A percentile compares a stretch with the other conserved stretches of the same genome.
phyloP scores from a whole-genome alignment of 2,329 filamentous ascomycete species.

The Aspergillus pseudoviridinutans region DNA sequence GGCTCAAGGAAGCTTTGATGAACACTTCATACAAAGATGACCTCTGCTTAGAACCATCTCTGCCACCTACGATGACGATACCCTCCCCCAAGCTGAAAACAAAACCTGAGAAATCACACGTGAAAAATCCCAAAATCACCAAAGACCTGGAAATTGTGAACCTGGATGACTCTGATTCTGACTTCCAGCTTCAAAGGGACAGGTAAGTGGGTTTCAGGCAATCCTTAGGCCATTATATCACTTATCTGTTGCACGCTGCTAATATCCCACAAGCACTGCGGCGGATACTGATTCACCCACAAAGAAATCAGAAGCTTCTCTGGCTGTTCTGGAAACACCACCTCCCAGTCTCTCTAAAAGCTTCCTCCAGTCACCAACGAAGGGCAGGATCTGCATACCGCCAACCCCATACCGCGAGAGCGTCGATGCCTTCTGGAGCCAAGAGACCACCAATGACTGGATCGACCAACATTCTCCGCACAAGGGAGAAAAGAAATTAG shows the following conservation, averaged over 20 bases:
- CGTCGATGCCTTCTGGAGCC: constrained; percentile 53
- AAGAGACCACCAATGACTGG: constrained; percentile 51
- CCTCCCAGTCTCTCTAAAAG: constrained; percentile 42
- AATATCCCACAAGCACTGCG: constrained; percentile 7
- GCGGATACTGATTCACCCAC: constrained; percentile 4
- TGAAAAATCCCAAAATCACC: constrained; percentile 18
- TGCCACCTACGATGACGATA: constrained; percentile 16
- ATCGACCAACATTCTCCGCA: constrained; percentile 52
- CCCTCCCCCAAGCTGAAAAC: constrained; percentile 10
- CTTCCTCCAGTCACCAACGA: constrained; percentile 46
- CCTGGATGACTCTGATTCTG: constrained; percentile 19
- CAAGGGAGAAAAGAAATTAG: constrained; percentile 28
- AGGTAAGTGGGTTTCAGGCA: constrained; percentile 14
- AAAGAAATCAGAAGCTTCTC: constrained; percentile 8
- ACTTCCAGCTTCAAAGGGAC: constrained; percentile 15
- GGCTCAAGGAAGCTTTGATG: constrained; percentile 13
- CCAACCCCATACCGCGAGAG: constrained; percentile 49
- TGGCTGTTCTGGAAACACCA: constrained; percentile 33
- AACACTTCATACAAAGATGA: constrained; percentile 8
- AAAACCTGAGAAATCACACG: constrained; percentile 16
- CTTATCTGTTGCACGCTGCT: constrained; percentile 3
- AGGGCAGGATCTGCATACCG: constrained; percentile 43
- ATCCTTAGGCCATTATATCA: background rate
- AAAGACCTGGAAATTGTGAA: constrained; percentile 19
- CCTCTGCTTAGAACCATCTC: constrained; percentile 17